phyloP scores from a whole-genome alignment of 768 basidiomycete species.

The Tremella fuciformis region DNA sequence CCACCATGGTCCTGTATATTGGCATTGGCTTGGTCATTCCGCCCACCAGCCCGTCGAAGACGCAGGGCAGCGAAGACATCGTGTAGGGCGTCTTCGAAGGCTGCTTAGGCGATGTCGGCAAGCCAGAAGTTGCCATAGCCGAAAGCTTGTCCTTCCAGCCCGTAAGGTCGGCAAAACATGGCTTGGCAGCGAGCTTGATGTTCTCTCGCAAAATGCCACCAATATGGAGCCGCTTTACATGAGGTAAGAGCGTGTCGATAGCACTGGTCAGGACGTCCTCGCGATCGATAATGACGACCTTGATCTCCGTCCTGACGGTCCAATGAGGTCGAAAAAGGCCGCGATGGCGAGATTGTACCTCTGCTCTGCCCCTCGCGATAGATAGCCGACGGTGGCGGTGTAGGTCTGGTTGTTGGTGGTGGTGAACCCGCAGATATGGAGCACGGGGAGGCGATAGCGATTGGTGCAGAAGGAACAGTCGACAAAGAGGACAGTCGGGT shows the following conservation, averaged over 20 bases:
- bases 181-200: neutral
- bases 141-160: neutral
- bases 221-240: neutral
- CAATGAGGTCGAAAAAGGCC: neutral
- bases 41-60: neutral
- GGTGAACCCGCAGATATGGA: neutral
- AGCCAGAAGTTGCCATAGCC: neutral
- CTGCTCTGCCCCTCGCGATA: neutral
- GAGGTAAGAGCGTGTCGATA: neutral
- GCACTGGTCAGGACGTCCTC: neutral
- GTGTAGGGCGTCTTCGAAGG: neutral
- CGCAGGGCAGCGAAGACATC: neutral
- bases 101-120: neutral
- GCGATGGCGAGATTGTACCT: neutral
- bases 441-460: conserved; percentile 1
- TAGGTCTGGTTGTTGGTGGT: too few relatives aligned
- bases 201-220: neutral
- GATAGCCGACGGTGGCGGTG: neutral
- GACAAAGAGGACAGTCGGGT: conserved; percentile 2
- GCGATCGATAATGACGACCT: neutral
- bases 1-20: neutral
- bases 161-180: neutral
- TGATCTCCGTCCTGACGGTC: neutral
- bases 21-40: neutral
- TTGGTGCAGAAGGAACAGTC: conserved; percentile 1